Evolutionary conservation across 176 grass and related monocot genomes (phyloP).

Genomic region (Oropetium thomaeum): DNA sequence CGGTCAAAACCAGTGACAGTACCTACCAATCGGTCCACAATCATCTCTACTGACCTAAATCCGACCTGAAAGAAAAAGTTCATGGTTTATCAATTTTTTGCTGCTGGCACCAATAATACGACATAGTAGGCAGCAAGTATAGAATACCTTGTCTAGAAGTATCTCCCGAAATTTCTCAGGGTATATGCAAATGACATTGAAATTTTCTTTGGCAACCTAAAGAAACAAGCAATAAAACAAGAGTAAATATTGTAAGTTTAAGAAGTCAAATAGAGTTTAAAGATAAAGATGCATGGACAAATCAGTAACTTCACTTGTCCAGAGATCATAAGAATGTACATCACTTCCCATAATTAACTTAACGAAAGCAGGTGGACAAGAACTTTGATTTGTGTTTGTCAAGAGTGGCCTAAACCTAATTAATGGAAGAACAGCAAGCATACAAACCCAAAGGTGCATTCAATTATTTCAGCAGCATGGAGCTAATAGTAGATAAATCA

Average conservation of each 20-base stretch:
- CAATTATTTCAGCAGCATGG: not conserved
- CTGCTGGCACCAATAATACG: not conserved
- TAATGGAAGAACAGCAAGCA: slow-evolving; percentile 7
- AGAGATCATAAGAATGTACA: not conserved
- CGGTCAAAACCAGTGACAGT: slow-evolving; percentile 74
- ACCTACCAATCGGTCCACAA: slow-evolving; percentile 60
- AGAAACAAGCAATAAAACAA: not conserved
- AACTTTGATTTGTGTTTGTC: not conserved
- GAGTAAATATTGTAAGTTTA: not conserved
- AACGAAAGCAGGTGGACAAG: not conserved
- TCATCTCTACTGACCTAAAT: slow-evolving; percentile 76
- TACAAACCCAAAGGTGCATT: not conserved
- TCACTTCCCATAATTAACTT: slow-evolving; percentile 5
- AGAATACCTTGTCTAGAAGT: slow-evolving; percentile 89
- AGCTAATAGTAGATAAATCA: not conserved
- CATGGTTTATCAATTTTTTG: not conserved
- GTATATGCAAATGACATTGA: slow-evolving; percentile 41
- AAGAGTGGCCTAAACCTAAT: not conserved
- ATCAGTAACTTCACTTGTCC: not conserved
- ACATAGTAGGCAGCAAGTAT: not conserved
- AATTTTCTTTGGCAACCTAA: slow-evolving; percentile 72
- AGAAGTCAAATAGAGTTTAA: not conserved
- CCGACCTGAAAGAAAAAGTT: slow-evolving; percentile 58
- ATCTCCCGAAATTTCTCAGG: slow-evolving; percentile 82
- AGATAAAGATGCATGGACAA: not conserved